Conservation (phyloP, 345 rosid genomes). For the Excoecaria cochinchinensis region DNA sequence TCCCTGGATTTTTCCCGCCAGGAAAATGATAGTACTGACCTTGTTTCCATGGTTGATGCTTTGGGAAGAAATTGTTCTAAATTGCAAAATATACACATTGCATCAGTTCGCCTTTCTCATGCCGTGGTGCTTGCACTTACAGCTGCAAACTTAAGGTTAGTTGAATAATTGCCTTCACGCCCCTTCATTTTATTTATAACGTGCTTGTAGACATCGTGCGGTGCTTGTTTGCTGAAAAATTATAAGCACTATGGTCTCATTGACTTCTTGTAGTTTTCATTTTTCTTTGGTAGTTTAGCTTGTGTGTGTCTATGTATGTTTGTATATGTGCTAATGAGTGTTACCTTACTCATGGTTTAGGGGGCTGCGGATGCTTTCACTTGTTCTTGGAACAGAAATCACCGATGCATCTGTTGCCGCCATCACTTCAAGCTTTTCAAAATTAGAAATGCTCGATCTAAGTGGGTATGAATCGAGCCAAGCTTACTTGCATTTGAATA, state of each 20-base stretch:
- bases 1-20: slow-evolving; percentile 83
- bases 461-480: slow-evolving; percentile 72
- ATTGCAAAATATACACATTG: slow-evolving; percentile 82
- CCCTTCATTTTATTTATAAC: background rate
- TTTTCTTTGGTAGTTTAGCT: background rate
- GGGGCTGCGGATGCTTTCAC: slow-evolving; percentile 86
- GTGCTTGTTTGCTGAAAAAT: background rate
- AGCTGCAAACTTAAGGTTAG: slow-evolving; percentile 79
- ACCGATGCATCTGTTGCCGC: slow-evolving; percentile 95
- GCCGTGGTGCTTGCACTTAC: slow-evolving; percentile 80
- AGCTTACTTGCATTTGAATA: slow-evolving; percentile 5
- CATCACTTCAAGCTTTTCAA: slow-evolving; percentile 70
- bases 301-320: background rate
- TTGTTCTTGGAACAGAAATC: slow-evolving; percentile 86
- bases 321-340: background rate
- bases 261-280: background rate
- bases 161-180: background rate
- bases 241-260: background rate
- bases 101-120: slow-evolving; percentile 80
- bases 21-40: slow-evolving; percentile 76
- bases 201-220: background rate
- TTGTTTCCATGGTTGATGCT: slow-evolving; percentile 59
- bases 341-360: slow-evolving; percentile 37
- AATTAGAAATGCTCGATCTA: slow-evolving; percentile 86
- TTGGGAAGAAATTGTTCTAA: slow-evolving; percentile 73